Base-by-base conservation (phyloP, 768 basidiomycete species). In the Lyophyllum semitale region DNA sequence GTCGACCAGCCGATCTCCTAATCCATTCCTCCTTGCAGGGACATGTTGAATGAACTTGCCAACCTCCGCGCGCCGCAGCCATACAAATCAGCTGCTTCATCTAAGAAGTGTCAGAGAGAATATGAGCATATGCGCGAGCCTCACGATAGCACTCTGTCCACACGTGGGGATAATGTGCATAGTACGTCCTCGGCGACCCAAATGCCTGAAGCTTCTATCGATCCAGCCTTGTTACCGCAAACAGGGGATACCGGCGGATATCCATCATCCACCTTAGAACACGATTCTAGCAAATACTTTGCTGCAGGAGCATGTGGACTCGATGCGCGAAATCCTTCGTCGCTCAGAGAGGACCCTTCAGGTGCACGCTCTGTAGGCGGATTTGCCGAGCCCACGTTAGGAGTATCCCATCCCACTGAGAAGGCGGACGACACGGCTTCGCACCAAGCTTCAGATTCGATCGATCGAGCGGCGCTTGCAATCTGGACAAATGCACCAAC, bases 401-500 rank as follows among this genome's bases (percentile, higher is more conserved):
- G 9, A 18, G 17, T n/a, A 38, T 18, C 33, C 3, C 6, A 4
- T 15, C 15, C 33, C 33, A 30, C 29, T 11, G 29, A 30, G 29
- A 30, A 30, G 15, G 8, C 33, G 4, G 33, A 8, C 33, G 33
- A 8, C 13, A 13, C 15, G 8, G 29, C 75, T 74, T 2, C 58
- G 25, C 13, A 44, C 18, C 43, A 26, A 18, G 8, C 8, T n/a
- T 18, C 38, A 18, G 17, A 18, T 12, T 25, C 8, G 13, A 59
- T 67, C 48, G 70, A 78, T 49, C 66, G 73, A 43, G 71, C 74
- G 37, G 75, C 79, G 54, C 69, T 81, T 23, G 71, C 77, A 11
- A 77, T 85, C 73, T 86, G 83, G 83, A 80, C 78, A 8, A 73
- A 73, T 56, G 78, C 81, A 32, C 84, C 84, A 8, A 71, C 73